Base-by-base conservation (phyloP, 1,284 basidiomycete species). In the Cystobasidium slooffiae region DNA sequence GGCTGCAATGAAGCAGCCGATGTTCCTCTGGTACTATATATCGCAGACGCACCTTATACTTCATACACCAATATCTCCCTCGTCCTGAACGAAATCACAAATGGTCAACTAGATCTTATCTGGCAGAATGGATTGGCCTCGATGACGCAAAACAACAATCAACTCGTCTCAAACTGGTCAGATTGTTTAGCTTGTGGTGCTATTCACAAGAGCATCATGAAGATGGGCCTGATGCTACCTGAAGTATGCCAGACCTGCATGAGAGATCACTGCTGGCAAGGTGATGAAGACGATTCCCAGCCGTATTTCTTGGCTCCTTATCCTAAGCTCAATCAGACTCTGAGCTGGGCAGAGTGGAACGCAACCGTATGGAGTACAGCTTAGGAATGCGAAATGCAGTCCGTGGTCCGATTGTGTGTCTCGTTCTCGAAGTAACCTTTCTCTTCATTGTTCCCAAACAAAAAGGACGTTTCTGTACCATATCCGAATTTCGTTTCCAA, bases 191-290 rank as follows among this genome's bases (percentile, higher is more conserved):
- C 55, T 14, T 56, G 55, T 37, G 55, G 55, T 56, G 55, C 55
- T 14, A 37, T 56, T 14, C 31, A 56, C 4, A 56, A 56, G 55
- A 56, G 55, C 6, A 31, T 56, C 12, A 14, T 20, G 14, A 56
- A 31, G 24, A 56, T 56, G 55, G 18, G 24, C 16, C 12, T 56
- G 1, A 14, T 18, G 24, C 14, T 56, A n/a, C 55, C 55, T 18
- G 55, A 56, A 37, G 31, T 37, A 18, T 56, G 55, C 55, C 18
- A 22, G 24, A 56, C 55, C 24, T 56, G 55, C 55, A n/a, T 56
- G 18, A 14, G 24, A 14, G 55, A 56, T n/a, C 55, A 56, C 55
- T 56, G 55, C 55, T 56, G 55, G 55, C 55, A 56, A 37, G 55
- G 55, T 22, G 31, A 56, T 6, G 55, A 56, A 37, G 55, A 56